Evolutionary conservation across 2,329 filamentous ascomycete genomes (phyloP), one percentile per base, ranked within the genome.

Genomic region (Pseudogymnoascus sp.): DNA sequence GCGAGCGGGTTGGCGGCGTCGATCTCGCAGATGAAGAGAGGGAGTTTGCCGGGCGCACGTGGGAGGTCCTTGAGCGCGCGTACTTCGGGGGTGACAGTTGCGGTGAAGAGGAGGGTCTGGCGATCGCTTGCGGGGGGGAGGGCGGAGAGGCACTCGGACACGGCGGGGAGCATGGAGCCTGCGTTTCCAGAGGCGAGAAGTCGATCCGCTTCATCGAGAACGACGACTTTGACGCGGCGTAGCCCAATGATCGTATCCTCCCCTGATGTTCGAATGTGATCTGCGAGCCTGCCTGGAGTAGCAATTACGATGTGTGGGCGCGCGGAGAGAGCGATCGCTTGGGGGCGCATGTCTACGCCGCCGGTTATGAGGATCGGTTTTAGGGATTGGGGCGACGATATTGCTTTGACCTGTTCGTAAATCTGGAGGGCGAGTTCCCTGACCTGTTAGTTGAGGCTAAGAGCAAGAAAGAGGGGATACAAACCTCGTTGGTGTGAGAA

Each of bases 31-130:
- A 97, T 85, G 75, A 93, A 96, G 38, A 96, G 87, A 1, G 91
- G 88, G 61, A 85, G 86, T 66, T 90, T 88, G 62, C 85, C 86
- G 1, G 85, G 81, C 47, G 86, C 82, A 40, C 84, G 80, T 8
- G 91, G 87, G 78, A 90, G 84, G 64, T 89, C 84, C 75, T 96
- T 95, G 65, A 97, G 78, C 2, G 91, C 90, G 60, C 91, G 86
- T 3, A 99, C 92, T 78, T 97, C 93, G 2, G 91, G 87, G 0
- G 95, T 97, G 47, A 99, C 87, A 1, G 95, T 99, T 15, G 95
- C 95, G 8, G 95, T 99, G 78, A 99, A 99, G 2, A 99, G 84
- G 15, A 96, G 84, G 0, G 93, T 99, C 75, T 99, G 93, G n/a
- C 95, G 85, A 71, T 91, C 81, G 1, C 83, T 78, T 4, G 91